Conservation (phyloP, 164 flowering plant genomes). For the Malania oleifera region DNA sequence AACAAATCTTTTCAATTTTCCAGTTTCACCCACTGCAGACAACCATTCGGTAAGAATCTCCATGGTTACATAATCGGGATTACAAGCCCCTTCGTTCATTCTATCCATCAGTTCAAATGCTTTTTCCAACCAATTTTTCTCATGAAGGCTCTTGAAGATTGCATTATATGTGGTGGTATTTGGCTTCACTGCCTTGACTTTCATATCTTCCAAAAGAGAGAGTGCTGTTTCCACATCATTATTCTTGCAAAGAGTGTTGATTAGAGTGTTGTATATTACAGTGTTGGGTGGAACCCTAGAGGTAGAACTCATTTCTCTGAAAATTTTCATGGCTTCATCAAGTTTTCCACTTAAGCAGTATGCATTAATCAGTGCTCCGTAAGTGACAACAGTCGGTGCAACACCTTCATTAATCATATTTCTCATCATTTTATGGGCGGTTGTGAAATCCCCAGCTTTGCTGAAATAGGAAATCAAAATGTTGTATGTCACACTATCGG, state of each 20-base stretch:
- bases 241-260: slow-evolving; percentile 51
- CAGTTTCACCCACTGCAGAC: slow-evolving; percentile 52
- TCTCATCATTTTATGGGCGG: slow-evolving; percentile 35
- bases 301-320: slow-evolving; percentile 34
- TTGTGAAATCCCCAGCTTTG: slow-evolving; percentile 42
- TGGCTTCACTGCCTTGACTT: slow-evolving; percentile 38
- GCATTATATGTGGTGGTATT: slow-evolving; percentile 62
- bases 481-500: slow-evolving; percentile 67
- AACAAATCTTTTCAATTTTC: slow-evolving; percentile 44
- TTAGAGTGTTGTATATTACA: slow-evolving; percentile 71
- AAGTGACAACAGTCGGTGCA: slow-evolving; percentile 60
- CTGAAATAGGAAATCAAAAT: slow-evolving; percentile 59
- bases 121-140: slow-evolving; percentile 42
- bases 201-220: slow-evolving; percentile 69
- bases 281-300: slow-evolving; percentile 55
- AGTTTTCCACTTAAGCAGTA: slow-evolving; percentile 44
- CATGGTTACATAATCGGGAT: slow-evolving; percentile 73
- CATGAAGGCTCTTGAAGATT: slow-evolving; percentile 57
- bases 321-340: slow-evolving; percentile 66
- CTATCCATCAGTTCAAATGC: slow-evolving; percentile 68
- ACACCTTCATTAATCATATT: slow-evolving; percentile 49
- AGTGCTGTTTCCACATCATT: slow-evolving; percentile 45
- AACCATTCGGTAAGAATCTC: slow-evolving; percentile 82
- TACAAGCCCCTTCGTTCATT: slow-evolving; percentile 62
- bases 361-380: slow-evolving; percentile 70